These are phyloP conservation scores for Paramarasmius palmivorus DNA, from an alignment of 1,284 basidiomycete species.

Conservation along the genomic window DNA sequence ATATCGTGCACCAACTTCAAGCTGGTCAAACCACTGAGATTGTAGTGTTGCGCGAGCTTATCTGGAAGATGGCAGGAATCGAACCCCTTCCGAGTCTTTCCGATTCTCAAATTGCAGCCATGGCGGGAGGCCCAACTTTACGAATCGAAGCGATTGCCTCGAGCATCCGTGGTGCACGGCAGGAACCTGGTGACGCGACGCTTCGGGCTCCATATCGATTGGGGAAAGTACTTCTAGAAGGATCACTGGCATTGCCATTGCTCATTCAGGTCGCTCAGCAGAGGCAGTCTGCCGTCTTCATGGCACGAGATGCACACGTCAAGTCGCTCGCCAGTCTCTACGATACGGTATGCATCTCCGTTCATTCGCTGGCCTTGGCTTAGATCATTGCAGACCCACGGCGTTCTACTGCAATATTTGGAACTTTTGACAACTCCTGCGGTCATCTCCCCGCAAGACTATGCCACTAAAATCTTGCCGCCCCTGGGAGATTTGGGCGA, in stretches of 20 bases:
- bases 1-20: conserved; percentile 89
- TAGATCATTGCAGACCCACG: conserved; percentile 58
- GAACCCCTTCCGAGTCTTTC: conserved; percentile 89
- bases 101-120: conserved; percentile 84
- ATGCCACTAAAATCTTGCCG: conserved; percentile 67
- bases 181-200: conserved; percentile 61
- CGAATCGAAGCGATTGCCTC: conserved; percentile 86
- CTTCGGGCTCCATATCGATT: conserved; percentile 70
- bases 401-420: conserved; percentile 74
- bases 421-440: conserved; percentile 69
- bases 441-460: conserved; percentile 61
- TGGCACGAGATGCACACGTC: conserved; percentile 69
- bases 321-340: conserved; percentile 86
- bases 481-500: conserved; percentile 70
- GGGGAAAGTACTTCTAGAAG: conserved; percentile 70
- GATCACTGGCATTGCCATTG: conserved; percentile 75
- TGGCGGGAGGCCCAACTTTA: conserved; percentile 88
- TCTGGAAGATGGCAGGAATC: conserved; percentile 95
- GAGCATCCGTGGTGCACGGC: conserved; percentile 64
- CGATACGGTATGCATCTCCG: conserved; percentile 69
- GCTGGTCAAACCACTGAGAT: conserved; percentile 87
- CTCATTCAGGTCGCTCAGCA: conserved; percentile 89
- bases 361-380: background rate
- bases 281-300: conserved; percentile 78
- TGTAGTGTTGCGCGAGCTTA: conserved; percentile 88